phyloP scores from a whole-genome alignment of 164 flowering plant species.

The Euptelea pleiosperma region DNA sequence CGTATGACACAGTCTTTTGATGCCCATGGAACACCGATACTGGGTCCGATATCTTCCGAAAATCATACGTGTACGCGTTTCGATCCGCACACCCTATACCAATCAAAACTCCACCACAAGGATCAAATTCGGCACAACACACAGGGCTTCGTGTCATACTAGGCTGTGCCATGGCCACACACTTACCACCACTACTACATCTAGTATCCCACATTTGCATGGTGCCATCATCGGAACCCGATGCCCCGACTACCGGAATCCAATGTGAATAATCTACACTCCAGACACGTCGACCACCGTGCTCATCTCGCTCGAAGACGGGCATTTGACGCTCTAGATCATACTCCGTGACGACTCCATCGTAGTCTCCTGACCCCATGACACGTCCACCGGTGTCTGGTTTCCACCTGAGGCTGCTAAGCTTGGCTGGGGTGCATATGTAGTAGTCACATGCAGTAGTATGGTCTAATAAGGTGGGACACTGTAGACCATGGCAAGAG shows the following conservation, averaged over 20 bases:
- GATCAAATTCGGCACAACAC: slow-evolving; percentile 67
- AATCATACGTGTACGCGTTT: slow-evolving; percentile 49
- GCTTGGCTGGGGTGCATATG: slow-evolving; percentile 72
- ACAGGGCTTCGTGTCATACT: slow-evolving; percentile 38
- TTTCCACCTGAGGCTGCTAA: slow-evolving; percentile 64
- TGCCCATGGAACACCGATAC: slow-evolving; percentile 44
- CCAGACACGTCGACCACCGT: slow-evolving; percentile 73
- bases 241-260: slow-evolving; percentile 48
- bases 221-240: slow-evolving; percentile 77
- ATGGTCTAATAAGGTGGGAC: slow-evolving; percentile 25
- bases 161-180: slow-evolving; percentile 41
- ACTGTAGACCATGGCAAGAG: neutral
- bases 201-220: slow-evolving; percentile 73
- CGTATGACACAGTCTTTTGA: slow-evolving; percentile 53
- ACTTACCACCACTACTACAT: slow-evolving; percentile 32
- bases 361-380: slow-evolving; percentile 66
- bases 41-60: slow-evolving; percentile 42
- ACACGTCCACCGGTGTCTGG: slow-evolving; percentile 43
- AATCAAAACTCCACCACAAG: slow-evolving; percentile 34
- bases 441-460: slow-evolving; percentile 38
- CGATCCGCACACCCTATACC: slow-evolving; percentile 63
- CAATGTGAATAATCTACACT: slow-evolving; percentile 56
- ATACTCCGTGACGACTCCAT: slow-evolving; percentile 70
- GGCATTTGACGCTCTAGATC: slow-evolving; percentile 52
- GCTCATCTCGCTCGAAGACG: slow-evolving; percentile 72